phyloP scores from a whole-genome alignment of 345 rosid species.

The Eucalyptus cloeziana region DNA sequence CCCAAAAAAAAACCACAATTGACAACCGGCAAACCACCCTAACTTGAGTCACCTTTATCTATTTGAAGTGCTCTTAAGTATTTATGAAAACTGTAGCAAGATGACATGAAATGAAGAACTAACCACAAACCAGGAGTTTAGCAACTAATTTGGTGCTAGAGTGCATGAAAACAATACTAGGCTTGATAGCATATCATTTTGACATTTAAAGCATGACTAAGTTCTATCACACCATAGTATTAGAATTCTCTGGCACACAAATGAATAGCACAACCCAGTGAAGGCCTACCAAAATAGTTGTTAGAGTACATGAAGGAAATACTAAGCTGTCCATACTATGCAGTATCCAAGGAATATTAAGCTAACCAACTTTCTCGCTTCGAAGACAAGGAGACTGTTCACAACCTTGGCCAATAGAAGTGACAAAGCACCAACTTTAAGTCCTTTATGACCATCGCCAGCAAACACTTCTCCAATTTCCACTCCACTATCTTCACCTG shows the following conservation, averaged over 20 bases:
- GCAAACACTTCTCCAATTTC: slow-evolving; percentile 82
- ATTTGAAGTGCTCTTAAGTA: neutral
- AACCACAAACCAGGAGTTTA: too few relatives aligned
- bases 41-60: neutral
- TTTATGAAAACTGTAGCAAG: too few relatives aligned
- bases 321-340: accelerated
- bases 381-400: too few relatives aligned
- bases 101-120: too few relatives aligned
- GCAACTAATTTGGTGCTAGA: neutral
- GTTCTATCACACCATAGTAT: neutral
- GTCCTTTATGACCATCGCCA: slow-evolving; percentile 79
- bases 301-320: neutral
- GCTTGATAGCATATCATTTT: neutral
- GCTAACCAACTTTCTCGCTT: too few relatives aligned
- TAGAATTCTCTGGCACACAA: neutral
- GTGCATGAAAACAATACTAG: too few relatives aligned
- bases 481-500: slow-evolving; percentile 68
- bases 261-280: neutral
- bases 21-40: neutral
- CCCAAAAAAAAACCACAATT: neutral
- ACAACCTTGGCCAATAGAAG: slow-evolving; percentile 54
- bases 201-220: neutral
- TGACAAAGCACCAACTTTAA: slow-evolving; percentile 67
- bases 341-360: too few relatives aligned
- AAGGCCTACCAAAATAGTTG: neutral